Percentiles rank a stretch among this genome's conserved stretches.
phyloP scores from a whole-genome alignment of 1,139 yeast genomes.

The Ogataea hybrid region DNA sequence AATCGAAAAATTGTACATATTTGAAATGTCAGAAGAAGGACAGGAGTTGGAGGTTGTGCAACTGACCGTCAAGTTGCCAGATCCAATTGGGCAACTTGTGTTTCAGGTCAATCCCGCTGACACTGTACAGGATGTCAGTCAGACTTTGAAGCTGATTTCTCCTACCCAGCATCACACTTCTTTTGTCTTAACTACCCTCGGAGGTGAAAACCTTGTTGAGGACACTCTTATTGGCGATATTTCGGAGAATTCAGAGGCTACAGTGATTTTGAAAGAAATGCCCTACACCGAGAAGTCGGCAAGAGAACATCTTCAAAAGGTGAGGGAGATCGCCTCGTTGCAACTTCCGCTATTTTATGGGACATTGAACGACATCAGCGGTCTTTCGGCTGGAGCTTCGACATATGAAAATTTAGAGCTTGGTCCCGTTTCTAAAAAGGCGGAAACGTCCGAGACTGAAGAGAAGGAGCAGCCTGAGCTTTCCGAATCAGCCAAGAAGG shows the following conservation, averaged over 20 bases:
- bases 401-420: constrained; percentile 34
- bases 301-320: constrained; percentile 43
- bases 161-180: constrained; percentile 60
- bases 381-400: constrained; percentile 41
- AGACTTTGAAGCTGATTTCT: constrained; percentile 54
- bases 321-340: constrained; percentile 47
- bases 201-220: constrained; percentile 14
- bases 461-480: constrained; percentile 19
- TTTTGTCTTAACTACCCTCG: constrained; percentile 42
- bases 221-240: constrained; percentile 31
- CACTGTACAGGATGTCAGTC: constrained; percentile 56
- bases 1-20: neutral
- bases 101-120: constrained; percentile 43
- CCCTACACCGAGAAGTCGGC: constrained; percentile 48
- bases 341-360: constrained; percentile 25
- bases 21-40: constrained; percentile 11
- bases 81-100: constrained; percentile 32
- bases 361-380: constrained; percentile 32
- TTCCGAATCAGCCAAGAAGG: constrained; percentile 34
- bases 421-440: constrained; percentile 24
- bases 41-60: constrained; percentile 17
- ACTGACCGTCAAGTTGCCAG: constrained; percentile 29
- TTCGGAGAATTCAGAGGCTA: constrained; percentile 27
- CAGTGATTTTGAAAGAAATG: constrained; percentile 37
- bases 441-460: constrained; percentile 19